phyloP scores from a whole-genome alignment of 2,329 filamentous ascomycete species.

The Torrubiellomyces zombiae region DNA sequence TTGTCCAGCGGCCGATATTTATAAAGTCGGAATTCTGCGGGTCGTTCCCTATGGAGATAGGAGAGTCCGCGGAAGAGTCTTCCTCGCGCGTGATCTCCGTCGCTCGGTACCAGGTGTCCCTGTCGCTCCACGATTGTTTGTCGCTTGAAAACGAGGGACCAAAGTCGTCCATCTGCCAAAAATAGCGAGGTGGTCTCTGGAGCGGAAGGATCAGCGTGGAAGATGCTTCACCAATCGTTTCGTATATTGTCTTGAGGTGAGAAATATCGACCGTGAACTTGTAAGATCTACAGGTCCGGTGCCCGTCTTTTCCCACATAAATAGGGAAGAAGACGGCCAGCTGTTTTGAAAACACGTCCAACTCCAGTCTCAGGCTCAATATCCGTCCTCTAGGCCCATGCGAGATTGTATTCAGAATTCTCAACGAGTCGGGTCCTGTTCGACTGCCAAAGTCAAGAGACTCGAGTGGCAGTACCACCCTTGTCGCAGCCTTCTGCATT shows the following conservation, averaged over 20 bases:
- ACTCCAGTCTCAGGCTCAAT: constrained; percentile 11
- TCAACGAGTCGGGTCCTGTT: constrained; percentile 35
- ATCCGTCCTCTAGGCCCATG: too few relatives aligned
- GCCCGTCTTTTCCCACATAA: too few relatives aligned
- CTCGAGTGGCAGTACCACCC: constrained; percentile 23
- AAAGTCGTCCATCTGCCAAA: constrained; percentile 18
- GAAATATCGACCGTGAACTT: constrained; percentile 27
- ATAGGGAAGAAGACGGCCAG: constrained; percentile 17
- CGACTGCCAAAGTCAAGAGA: constrained; percentile 47
- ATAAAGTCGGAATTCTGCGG: constrained; percentile 20
- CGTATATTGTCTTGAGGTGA: constrained; percentile 27
- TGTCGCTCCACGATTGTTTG: constrained; percentile 19
- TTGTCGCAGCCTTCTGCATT: constrained; percentile 12
- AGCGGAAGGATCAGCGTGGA: constrained; percentile 34
- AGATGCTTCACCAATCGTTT: too few relatives aligned
- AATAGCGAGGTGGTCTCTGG: constrained; percentile 30
- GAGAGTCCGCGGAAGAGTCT: constrained; percentile 14
- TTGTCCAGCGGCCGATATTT: constrained; percentile 41
- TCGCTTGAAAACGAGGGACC: constrained; percentile 16
- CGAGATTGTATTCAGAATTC: constrained; percentile 32
- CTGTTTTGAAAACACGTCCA: constrained; percentile 13
- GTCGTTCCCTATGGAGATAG: constrained; percentile 22
- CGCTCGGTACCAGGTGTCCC: constrained; percentile 31
- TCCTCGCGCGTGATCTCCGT: constrained; percentile 25
- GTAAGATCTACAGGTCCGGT: too few relatives aligned